Evolutionary conservation across 768 basidiomycete genomes (phyloP).

Genomic region (Leccinum aurantiacum): DNA sequence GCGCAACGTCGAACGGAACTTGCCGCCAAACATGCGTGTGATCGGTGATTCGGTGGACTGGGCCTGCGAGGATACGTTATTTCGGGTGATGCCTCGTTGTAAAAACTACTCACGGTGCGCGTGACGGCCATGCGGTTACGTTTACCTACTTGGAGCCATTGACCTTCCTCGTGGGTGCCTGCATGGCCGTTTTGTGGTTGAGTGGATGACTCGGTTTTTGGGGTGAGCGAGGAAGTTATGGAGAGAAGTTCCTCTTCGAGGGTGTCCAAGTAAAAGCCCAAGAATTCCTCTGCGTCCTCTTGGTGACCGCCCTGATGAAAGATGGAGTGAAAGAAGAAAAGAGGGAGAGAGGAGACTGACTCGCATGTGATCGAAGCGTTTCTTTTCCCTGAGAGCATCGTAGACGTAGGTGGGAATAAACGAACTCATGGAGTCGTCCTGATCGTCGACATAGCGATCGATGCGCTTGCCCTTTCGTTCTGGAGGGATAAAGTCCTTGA

Average conservation of each 20-base stretch:
- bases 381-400: slow-evolving; percentile 91
- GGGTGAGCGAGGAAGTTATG: slow-evolving; percentile 54
- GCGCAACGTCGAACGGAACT: slow-evolving; percentile 80
- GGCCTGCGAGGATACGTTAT: slow-evolving; percentile 39
- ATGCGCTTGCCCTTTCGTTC: slow-evolving; percentile 42
- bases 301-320: slow-evolving; percentile 83
- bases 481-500: slow-evolving; percentile 66
- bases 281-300: slow-evolving; percentile 97
- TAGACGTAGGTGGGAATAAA: slow-evolving; percentile 88
- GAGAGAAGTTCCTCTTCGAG: slow-evolving; percentile 87
- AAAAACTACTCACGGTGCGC: slow-evolving; percentile 57
- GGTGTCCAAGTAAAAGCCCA: slow-evolving; percentile 96
- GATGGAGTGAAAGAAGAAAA: slow-evolving; percentile 2
- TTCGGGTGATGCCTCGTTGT: slow-evolving; percentile 2
- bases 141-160: slow-evolving; percentile 93
- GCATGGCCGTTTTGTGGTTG: slow-evolving; percentile 15
- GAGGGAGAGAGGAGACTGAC: slow-evolving; percentile 44
- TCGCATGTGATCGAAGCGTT: slow-evolving; percentile 90
- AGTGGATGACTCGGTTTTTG: slow-evolving; percentile 28
- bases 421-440: slow-evolving; percentile 55
- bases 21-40: slow-evolving; percentile 90
- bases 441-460: slow-evolving; percentile 41
- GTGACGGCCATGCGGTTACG: slow-evolving; percentile 74
- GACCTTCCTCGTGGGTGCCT: slow-evolving; percentile 53
- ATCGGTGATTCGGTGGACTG: slow-evolving; percentile 85